These are phyloP conservation scores for Fusarium lateritium DNA, from an alignment of 2,329 filamentous ascomycete species.

Conservation along the genomic window DNA sequence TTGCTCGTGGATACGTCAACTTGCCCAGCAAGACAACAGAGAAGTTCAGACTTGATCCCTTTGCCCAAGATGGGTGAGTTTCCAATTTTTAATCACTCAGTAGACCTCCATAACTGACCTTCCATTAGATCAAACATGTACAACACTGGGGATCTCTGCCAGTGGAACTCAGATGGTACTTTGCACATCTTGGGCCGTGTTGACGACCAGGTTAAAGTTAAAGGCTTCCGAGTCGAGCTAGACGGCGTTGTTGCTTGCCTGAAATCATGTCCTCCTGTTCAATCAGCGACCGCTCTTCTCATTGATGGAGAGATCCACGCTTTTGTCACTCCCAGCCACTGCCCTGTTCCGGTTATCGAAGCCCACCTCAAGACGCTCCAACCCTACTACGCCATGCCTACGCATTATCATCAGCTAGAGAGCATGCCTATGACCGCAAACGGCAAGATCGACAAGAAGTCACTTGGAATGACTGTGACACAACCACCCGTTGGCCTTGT, in stretches of 20 bases:
- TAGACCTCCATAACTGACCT: not conserved
- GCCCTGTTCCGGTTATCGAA: slow-evolving; percentile 56
- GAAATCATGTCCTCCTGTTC: slow-evolving; percentile 60
- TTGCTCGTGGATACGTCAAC: slow-evolving; percentile 69
- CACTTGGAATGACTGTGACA: slow-evolving; percentile 49
- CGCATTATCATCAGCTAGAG: slow-evolving; percentile 58
- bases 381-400: slow-evolving; percentile 70
- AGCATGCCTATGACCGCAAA: slow-evolving; percentile 67
- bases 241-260: slow-evolving; percentile 68
- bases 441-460: slow-evolving; percentile 69
- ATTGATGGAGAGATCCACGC: slow-evolving; percentile 64
- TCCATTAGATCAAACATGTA: slow-evolving; percentile 62
- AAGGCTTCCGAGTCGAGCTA: slow-evolving; percentile 73
- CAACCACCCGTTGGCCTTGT: not conserved
- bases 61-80: slow-evolving; percentile 64
- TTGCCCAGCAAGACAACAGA: slow-evolving; percentile 65
- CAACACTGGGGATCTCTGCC: slow-evolving; percentile 71
- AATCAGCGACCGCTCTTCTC: slow-evolving; percentile 62
- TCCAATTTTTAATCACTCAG: not conserved
- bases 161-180: slow-evolving; percentile 66
- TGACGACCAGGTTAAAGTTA: slow-evolving; percentile 74
- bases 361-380: slow-evolving; percentile 59
- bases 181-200: slow-evolving; percentile 69
- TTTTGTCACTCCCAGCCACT: slow-evolving; percentile 60
- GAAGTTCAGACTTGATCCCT: slow-evolving; percentile 66